These are phyloP conservation scores for Penicillium egyptiacum DNA, from an alignment of 495 filamentous ascomycete genomes.

Conservation along the genomic window DNA sequence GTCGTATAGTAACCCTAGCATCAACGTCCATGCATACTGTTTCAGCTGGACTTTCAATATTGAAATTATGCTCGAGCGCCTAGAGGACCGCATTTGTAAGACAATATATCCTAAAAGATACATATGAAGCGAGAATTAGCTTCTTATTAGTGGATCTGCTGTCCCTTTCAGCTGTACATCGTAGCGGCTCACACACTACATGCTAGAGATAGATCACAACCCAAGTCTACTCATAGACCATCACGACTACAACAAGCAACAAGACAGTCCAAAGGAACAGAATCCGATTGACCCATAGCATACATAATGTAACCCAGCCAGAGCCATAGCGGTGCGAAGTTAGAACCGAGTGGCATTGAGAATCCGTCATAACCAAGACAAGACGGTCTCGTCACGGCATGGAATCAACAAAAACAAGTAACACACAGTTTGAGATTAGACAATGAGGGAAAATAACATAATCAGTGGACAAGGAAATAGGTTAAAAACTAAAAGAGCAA, in stretches of 20 bases:
- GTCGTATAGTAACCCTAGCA: neutral
- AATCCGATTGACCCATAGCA: slow-evolving; percentile 13
- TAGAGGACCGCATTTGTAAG: neutral
- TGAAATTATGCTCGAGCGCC: neutral
- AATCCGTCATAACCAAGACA: slow-evolving; percentile 6
- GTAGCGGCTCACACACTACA: neutral
- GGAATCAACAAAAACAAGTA: slow-evolving; percentile 6
- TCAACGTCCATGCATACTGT: neutral
- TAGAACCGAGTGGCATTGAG: neutral
- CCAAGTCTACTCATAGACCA: neutral
- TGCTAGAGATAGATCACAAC: no score
- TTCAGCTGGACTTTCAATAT: neutral
- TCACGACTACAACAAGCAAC: neutral
- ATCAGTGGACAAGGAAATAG: slow-evolving; percentile 19
- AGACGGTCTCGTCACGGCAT: slow-evolving; percentile 1
- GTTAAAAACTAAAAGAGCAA: slow-evolving; percentile 27
- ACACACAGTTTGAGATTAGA: slow-evolving; percentile 26
- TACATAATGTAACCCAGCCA: slow-evolving; percentile 9
- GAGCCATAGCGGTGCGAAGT: slow-evolving; percentile 1
- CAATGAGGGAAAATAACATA: slow-evolving; percentile 19
- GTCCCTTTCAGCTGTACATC: neutral
- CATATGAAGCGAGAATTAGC: neutral
- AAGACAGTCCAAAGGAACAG: neutral
- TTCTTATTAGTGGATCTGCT: neutral
- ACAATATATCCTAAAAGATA: neutral